Evolutionary conservation across 2,329 filamentous ascomycete species (phyloP).

Genomic region (Beauveria sp.): DNA sequence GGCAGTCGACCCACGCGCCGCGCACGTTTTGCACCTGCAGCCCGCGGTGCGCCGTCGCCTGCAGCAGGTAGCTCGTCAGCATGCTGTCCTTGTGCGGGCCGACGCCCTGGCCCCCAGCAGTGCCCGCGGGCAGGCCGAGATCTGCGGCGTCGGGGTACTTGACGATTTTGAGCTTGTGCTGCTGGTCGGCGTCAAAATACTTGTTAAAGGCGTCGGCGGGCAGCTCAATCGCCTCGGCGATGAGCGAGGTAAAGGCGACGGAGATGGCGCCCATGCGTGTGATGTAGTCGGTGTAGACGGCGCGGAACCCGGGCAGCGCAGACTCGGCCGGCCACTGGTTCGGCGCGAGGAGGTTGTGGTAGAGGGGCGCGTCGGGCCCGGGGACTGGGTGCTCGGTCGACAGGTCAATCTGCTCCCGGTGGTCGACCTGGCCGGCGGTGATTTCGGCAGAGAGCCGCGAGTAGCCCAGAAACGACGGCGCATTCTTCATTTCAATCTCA

Average conservation of each 20-base stretch:
- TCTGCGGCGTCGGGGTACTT: conserved; percentile 71
- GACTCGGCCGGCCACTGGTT: conserved; percentile 68
- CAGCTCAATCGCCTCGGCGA: conserved; percentile 76
- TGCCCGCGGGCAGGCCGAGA: conserved; percentile 36
- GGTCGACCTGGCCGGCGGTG: conserved; percentile 68
- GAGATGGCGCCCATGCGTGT: conserved; percentile 64
- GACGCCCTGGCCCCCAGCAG: conserved; percentile 47
- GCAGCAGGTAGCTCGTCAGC: conserved; percentile 73
- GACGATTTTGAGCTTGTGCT: conserved; percentile 86
- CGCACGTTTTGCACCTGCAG: conserved; percentile 75
- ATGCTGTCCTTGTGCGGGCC: conserved; percentile 82
- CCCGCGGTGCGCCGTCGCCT: conserved; percentile 67
- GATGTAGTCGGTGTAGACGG: conserved; percentile 69
- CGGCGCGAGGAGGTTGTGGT: conserved; percentile 69
- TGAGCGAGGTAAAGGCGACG: conserved; percentile 67
- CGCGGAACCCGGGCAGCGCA: conserved; percentile 59
- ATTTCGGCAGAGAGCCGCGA: conserved; percentile 58
- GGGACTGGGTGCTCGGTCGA: conserved; percentile 70
- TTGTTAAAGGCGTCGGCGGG: conserved; percentile 61
- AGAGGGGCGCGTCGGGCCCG: conserved; percentile 53
- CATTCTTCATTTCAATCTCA: conserved; percentile 67
- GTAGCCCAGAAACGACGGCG: conserved; percentile 64
- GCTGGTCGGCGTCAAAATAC: conserved; percentile 68
- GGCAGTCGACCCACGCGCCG: conserved; percentile 76
- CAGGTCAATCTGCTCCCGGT: conserved; percentile 81